Percentiles rank a stretch among this genome's conserved stretches.
These are phyloP conservation scores for Capsella rubella DNA, from an alignment of 441 rosid species.

Conservation along the genomic window DNA sequence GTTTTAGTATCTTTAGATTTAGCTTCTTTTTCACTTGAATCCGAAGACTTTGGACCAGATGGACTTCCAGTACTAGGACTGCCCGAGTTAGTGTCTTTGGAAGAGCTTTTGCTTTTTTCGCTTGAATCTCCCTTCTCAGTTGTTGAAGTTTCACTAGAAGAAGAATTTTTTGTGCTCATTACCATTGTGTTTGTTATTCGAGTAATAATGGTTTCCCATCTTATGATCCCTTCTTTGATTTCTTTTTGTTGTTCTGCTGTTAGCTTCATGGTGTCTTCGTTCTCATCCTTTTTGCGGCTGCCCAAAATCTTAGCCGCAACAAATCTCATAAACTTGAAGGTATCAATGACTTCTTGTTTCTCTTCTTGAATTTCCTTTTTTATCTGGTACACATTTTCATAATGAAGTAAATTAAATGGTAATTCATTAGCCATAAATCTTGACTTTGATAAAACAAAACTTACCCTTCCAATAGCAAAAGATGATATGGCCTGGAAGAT, in stretches of 20 bases:
- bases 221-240: slow-evolving; percentile 41
- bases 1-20: too few species aligned
- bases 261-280: slow-evolving; percentile 23
- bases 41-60: slow-evolving; percentile 4
- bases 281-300: slow-evolving; percentile 4
- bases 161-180: slow-evolving; percentile 16
- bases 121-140: background rate
- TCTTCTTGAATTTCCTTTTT: slow-evolving; percentile 28
- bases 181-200: slow-evolving; percentile 31
- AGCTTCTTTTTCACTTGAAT: too few species aligned
- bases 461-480: slow-evolving; percentile 42
- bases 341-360: slow-evolving; percentile 32
- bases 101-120: background rate
- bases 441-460: background rate
- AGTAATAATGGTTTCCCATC: slow-evolving; percentile 37
- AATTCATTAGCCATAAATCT: background rate
- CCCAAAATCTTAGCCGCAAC: slow-evolving; percentile 24
- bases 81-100: slow-evolving; percentile 18
- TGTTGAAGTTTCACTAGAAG: background rate
- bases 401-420: background rate
- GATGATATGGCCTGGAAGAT: slow-evolving; percentile 35
- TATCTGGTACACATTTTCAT: background rate
- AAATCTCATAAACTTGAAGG: slow-evolving; percentile 19
- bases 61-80: slow-evolving; percentile 9
- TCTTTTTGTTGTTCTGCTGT: slow-evolving; percentile 36